Percentiles rank a stretch among this genome's conserved stretches.
Conservation (phyloP, 1,284 basidiomycete species). For the Ganoderma boninense region DNA sequence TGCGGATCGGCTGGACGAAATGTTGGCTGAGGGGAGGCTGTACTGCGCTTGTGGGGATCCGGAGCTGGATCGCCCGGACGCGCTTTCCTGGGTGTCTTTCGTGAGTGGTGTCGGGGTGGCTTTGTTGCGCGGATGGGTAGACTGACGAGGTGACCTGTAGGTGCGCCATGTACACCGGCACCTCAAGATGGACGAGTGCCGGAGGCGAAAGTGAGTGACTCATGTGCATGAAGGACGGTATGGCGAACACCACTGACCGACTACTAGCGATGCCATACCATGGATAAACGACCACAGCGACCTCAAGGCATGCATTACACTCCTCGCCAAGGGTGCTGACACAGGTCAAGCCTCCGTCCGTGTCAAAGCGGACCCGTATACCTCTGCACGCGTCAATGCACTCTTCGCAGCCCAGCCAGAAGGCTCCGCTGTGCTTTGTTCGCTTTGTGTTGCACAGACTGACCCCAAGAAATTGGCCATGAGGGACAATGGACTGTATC, state of each 20-base stretch:
- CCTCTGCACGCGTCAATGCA: not conserved
- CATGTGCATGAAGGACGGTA: too few species aligned
- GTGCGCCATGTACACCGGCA: not conserved
- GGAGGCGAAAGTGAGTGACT: not conserved
- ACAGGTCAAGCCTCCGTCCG: not conserved
- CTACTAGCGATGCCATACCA: not conserved
- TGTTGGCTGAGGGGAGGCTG: slow-evolving; percentile 1
- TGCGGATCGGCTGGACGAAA: not conserved
- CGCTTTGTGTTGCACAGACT: not conserved
- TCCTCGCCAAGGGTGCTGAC: slow-evolving; percentile 15
- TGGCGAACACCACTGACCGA: not conserved
- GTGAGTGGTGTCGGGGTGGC: not conserved
- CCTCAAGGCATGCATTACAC: slow-evolving; percentile 10
- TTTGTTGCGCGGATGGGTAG: too few species aligned
- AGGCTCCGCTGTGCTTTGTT: not conserved
- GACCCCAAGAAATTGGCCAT: too few species aligned
- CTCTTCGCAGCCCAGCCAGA: not conserved
- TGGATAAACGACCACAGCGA: not conserved
- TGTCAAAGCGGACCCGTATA: not conserved
- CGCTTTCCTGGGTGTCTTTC: slow-evolving; percentile 10
- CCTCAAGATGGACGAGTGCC: not conserved
- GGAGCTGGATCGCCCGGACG: not conserved
- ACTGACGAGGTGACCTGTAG: not conserved
- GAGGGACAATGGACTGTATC: too few species aligned
- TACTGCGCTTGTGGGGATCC: slow-evolving; percentile 24